These are phyloP conservation scores for Carex parvula DNA, from an alignment of 176 grass and related monocot species.

Conservation along the genomic window DNA sequence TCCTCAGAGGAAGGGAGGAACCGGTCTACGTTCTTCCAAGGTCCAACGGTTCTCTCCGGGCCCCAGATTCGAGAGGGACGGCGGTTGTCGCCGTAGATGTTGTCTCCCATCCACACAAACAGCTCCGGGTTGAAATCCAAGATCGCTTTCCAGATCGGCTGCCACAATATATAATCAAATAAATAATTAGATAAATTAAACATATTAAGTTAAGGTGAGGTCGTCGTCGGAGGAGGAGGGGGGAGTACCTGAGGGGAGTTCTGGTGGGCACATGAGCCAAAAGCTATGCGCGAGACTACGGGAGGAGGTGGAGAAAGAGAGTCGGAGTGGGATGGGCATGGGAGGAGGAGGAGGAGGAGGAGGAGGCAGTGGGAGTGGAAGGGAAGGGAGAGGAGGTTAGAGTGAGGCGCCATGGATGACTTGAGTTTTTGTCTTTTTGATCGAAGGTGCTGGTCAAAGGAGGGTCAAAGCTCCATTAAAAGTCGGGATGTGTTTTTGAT, in stretches of 20 bases:
- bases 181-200: neutral
- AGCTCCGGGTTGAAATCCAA: conserved; percentile 67
- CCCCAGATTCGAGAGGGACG: conserved; percentile 51
- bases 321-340: neutral
- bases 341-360: neutral
- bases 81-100: conserved; percentile 91
- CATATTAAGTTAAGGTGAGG: neutral
- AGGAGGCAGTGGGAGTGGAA: neutral
- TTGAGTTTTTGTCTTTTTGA: neutral
- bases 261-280: conserved; percentile 91
- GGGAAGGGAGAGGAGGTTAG: neutral
- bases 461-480: neutral
- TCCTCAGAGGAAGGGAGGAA: conserved; percentile 72
- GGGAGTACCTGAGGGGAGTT: conserved; percentile 53
- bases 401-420: neutral
- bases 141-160: conserved; percentile 83
- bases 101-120: conserved; percentile 95
- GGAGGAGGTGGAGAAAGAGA: neutral
- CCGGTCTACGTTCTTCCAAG: conserved; percentile 69
- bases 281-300: conserved; percentile 63
- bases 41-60: conserved; percentile 64
- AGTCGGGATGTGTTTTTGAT: neutral
- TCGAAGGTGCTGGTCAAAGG: neutral
- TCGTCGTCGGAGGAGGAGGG: too few relatives aligned
- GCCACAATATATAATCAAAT: neutral